Base-by-base conservation (phyloP, 2,329 filamentous ascomycete species). In the Daldinia sp. region DNA sequence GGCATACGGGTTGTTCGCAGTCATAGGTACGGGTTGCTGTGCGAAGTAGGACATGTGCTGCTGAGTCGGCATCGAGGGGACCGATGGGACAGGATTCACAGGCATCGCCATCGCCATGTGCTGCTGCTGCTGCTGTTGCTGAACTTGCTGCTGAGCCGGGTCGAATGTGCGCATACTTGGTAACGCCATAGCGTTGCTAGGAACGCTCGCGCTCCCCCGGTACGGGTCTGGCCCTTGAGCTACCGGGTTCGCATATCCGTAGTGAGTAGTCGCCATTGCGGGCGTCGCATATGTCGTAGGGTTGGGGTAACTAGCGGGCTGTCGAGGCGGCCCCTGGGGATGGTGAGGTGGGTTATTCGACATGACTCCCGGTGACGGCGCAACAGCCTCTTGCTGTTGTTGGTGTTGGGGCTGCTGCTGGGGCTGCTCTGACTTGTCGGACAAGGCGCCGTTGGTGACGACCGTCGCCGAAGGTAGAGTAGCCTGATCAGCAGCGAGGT, bases 161-260 rank as follows among this genome's bases (percentile, higher is more conserved):
- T 82, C 81, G 73, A 82, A 80, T 3, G 81, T 82, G 67, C 81
- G 79, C 79, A 83, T 82, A 69, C 81, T 83, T 53, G 81, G 81
- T 50, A 83, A 74, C 6, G 81, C 76, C 60, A 81, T 80, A 46
- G 79, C 76, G 58, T 72, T 78, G 46, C 74, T 76, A 20, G 75
- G 68, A 53, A 76, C 71, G 51, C 74, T 72, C 3, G 77, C 56
- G 51, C 66, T 76, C 59, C 78, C 72, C 68, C 81, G 79, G 69
- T 82, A 83, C 20, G 76, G 74, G 67, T 82, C 81, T 62, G 75
- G 71, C n/a, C 59, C 66, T 50, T 67, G 73, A 26, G 69, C 69
- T 7, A 67, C 64, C 20, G 75, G 65, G 56, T 70, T 75, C 23
- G 72, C 55, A 63, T 78, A 79, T 58, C 74, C 76, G 63, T 79